phyloP scores from a whole-genome alignment of 768 basidiomycete genomes.

The Xerocomus spinulosus region DNA sequence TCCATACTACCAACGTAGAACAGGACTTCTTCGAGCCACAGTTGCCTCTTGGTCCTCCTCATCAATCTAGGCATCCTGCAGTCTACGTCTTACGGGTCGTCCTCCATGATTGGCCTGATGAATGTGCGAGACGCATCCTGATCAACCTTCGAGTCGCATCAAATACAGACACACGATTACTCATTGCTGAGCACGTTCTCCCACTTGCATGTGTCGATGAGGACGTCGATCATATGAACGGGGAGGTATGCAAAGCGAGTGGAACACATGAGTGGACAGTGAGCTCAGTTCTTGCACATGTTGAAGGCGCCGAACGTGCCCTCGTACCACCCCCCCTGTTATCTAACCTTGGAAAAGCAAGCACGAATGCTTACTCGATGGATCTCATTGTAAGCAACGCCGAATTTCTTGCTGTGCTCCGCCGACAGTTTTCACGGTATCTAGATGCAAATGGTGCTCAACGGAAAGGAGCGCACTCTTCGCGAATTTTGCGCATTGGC shows the following conservation, averaged over 20 bases:
- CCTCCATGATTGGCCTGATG: slow-evolving; percentile 77
- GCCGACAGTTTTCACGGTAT: neutral
- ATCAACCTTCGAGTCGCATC: slow-evolving; percentile 40
- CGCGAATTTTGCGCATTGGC: slow-evolving; percentile 55
- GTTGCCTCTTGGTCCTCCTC: slow-evolving; percentile 29
- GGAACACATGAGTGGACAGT: slow-evolving; percentile 26
- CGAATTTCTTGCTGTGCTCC: neutral
- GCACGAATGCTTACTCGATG: slow-evolving; percentile 61
- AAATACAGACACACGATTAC: slow-evolving; percentile 45
- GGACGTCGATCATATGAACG: slow-evolving; percentile 9
- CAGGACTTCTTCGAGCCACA: slow-evolving; percentile 79
- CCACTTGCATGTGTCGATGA: slow-evolving; percentile 65
- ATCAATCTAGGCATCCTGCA: slow-evolving; percentile 40
- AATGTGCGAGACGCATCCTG: slow-evolving; percentile 43
- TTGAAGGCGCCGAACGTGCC: slow-evolving; percentile 50
- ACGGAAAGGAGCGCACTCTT: slow-evolving; percentile 66
- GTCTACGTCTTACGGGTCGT: slow-evolving; percentile 70
- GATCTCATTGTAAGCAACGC: slow-evolving; percentile 53
- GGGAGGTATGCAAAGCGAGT: slow-evolving; percentile 4
- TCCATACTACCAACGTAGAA: slow-evolving; percentile 29
- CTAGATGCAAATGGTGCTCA: slow-evolving; percentile 68
- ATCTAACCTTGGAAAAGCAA: slow-evolving; percentile 70
- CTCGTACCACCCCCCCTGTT: slow-evolving; percentile 61
- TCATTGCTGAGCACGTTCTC: slow-evolving; percentile 69
- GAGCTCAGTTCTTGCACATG: slow-evolving; percentile 31